Evolutionary conservation across 345 rosid genomes (phyloP).

Genomic region (Murraya paniculata): DNA sequence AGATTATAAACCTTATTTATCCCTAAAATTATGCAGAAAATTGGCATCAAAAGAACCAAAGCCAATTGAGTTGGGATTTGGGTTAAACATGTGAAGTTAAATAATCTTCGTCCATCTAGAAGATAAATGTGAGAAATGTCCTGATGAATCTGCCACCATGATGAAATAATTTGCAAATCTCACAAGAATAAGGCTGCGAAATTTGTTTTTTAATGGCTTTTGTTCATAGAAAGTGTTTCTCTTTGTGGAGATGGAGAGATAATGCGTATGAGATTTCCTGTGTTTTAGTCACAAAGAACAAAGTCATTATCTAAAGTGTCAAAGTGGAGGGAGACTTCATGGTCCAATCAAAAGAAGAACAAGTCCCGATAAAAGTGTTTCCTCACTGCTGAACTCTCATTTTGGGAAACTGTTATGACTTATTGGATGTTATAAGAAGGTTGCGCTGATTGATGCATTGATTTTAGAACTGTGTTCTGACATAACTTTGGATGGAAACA

Average conservation of each 20-base stretch:
- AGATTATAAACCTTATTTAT: background rate
- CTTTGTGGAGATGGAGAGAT: background rate
- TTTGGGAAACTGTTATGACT: background rate
- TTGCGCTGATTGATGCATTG: background rate
- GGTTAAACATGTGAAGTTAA: background rate
- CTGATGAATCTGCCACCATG: background rate
- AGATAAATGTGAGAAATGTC: background rate
- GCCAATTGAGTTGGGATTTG: background rate
- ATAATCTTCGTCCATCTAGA: background rate
- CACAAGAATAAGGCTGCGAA: background rate
- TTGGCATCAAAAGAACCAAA: constrained; percentile 1
- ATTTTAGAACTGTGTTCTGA: background rate
- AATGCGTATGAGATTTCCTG: background rate
- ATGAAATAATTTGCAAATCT: background rate
- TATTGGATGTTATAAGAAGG: background rate
- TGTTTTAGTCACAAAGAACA: background rate
- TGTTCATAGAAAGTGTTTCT: background rate
- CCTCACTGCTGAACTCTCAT: background rate
- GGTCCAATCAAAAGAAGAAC: background rate
- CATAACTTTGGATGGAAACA: background rate
- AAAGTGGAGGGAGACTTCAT: background rate
- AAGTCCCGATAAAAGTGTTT: background rate
- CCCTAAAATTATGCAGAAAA: background rate
- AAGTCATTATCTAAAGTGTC: background rate
- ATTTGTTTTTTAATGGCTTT: background rate